These are phyloP conservation scores for Cornus florida DNA, from an alignment of 148 eudicot species.

Conservation along the genomic window DNA sequence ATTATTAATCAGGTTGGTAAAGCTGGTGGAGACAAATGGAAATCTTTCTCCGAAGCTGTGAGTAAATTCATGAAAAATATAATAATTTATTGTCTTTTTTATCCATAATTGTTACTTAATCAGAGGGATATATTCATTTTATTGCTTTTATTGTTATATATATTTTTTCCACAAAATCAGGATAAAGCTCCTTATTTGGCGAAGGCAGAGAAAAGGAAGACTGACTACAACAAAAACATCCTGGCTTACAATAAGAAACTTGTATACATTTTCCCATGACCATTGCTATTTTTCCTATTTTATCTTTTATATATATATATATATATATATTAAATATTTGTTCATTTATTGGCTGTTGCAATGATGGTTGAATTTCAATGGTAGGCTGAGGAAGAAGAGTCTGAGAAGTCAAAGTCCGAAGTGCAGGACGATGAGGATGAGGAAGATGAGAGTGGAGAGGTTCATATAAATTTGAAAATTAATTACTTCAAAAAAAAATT, in stretches of 20 bases:
- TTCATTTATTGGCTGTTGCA: background rate
- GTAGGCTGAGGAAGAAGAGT: conserved; percentile 44
- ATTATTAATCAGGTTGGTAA: conserved; percentile 30
- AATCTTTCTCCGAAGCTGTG: conserved; percentile 21
- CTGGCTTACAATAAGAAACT: conserved; percentile 40
- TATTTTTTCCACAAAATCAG: conserved; percentile 9
- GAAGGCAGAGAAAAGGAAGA: conserved; percentile 43
- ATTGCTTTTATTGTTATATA: background rate
- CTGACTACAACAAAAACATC: conserved; percentile 31
- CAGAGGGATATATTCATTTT: background rate
- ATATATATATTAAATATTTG: no score
- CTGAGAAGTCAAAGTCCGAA: conserved; percentile 47
- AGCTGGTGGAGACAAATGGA: conserved; percentile 44
- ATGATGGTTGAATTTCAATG: conserved; percentile 1
- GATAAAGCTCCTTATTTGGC: conserved; percentile 41
- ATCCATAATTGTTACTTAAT: background rate
- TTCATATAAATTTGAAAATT: background rate
- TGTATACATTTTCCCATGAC: conserved; percentile 10
- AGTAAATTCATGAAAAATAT: background rate
- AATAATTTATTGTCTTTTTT: background rate
- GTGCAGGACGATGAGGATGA: conserved; percentile 39
- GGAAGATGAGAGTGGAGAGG: conserved; percentile 35
- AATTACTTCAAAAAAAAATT: background rate
- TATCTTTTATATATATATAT: no score
- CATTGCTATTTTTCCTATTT: no score